Evolutionary conservation across 495 filamentous ascomycete species (phyloP), one percentile per base, ranked within the genome.

Genomic region (Niebla homalea): DNA sequence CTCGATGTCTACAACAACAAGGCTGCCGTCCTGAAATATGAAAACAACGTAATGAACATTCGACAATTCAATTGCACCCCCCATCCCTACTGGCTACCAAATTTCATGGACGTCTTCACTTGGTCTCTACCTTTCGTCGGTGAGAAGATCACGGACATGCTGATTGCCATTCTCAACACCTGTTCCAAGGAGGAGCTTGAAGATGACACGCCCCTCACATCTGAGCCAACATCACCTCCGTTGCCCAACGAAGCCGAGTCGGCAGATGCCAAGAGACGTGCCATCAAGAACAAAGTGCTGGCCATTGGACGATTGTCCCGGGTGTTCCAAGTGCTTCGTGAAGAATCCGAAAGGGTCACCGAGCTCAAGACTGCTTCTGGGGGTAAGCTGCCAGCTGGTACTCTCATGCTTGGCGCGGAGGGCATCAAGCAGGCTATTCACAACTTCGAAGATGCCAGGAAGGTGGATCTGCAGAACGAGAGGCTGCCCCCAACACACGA

Each of bases 1-100:
- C 75, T 98, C 54, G 92, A 98, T 63, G 89, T 98, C n/a, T 98
- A 98, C 72, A 98, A 98, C 78, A 98, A 98, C 78, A 98, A 98
- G 69, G 92, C 92, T 0, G 92, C 92, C 0, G 92, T 98, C 19
- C 71, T 98, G 52, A 98, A 98, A 66, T 98, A 98, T 64, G 92
- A 98, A 66, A 98, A 98, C 69, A 98, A 98, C 62, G 92, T 98
- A 50, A 98, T 98, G 92, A 98, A 98, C 73, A 98, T 98, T 62
- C 79, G 92, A 25, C 92, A 98, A 64, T 98, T 98, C 70, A 98
- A 98, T 68, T 98, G 92, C 78, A 96, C 92, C 29, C 92, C 92
- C 6, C 92, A 98, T 67, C 92, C 92, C 15, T 98, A 97, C 69
- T 98, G 92, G 92, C 78, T 98, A 35, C 92, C 92, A 41, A 98